Evolutionary conservation across 192 early-diverging fungal genomes (phyloP).

Genomic region (Jimgerdemannia lactiflua): DNA sequence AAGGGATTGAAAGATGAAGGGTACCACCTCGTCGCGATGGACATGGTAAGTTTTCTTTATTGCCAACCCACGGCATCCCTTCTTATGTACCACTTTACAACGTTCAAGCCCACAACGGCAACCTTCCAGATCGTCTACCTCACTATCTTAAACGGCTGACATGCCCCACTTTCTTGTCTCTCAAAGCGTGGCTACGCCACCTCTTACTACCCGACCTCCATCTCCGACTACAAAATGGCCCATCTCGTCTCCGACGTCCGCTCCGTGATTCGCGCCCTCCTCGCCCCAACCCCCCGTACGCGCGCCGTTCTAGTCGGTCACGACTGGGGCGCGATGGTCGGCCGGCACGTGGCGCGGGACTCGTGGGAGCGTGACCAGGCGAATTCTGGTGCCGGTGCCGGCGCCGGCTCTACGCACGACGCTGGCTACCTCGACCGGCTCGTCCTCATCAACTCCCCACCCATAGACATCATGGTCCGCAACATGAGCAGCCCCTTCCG

Average conservation of each 20-base stretch:
- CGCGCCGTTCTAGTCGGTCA: slow-evolving; percentile 7
- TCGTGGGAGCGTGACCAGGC: slow-evolving; percentile 8
- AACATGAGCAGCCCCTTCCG: slow-evolving; percentile 2
- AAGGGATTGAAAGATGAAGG: slow-evolving; percentile 12
- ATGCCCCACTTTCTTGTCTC: neutral
- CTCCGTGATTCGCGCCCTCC: slow-evolving; percentile 2
- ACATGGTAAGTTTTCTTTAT: slow-evolving; percentile 12
- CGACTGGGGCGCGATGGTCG: slow-evolving; percentile 11
- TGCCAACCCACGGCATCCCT: too few relatives aligned
- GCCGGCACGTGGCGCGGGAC: slow-evolving; percentile 4
- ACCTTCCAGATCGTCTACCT: neutral
- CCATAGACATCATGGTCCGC: neutral
- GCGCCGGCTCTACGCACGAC: neutral
- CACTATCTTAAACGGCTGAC: neutral
- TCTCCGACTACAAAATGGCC: neutral
- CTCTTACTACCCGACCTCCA: neutral
- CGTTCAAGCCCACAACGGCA: neutral
- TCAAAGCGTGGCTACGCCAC: slow-evolving; percentile 5
- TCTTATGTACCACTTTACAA: neutral
- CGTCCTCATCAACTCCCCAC: slow-evolving; percentile 12
- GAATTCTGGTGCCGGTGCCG: neutral
- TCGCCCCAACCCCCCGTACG: neutral
- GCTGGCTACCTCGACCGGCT: slow-evolving; percentile 5
- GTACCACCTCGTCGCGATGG: slow-evolving; percentile 19
- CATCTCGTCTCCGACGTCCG: slow-evolving; percentile 11